Percentiles rank a stretch among this genome's conserved stretches.
phyloP scores from a whole-genome alignment of 495 filamentous ascomycete genomes.

The Corynascus novoguineensis region DNA sequence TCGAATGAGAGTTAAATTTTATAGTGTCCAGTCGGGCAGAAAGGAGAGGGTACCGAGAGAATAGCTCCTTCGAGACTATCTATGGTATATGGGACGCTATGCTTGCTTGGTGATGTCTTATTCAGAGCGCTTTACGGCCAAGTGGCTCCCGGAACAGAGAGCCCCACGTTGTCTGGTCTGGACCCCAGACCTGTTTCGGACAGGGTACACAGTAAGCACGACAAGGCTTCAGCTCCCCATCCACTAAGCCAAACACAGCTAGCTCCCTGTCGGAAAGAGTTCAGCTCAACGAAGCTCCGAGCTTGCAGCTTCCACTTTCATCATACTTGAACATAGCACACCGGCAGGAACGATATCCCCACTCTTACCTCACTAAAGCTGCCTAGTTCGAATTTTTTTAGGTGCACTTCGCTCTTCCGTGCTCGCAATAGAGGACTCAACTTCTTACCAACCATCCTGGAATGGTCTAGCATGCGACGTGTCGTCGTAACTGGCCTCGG shows the following conservation, averaged over 20 bases:
- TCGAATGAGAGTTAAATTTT: no score
- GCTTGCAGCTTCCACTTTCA: not conserved
- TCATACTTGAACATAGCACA: no score
- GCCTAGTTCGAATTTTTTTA: no score
- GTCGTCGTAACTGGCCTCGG: constrained; percentile 95
- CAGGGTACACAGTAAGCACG: no score
- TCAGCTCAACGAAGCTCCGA: no score
- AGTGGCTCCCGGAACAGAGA: constrained; percentile 10
- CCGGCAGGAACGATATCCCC: not conserved
- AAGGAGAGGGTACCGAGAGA: not conserved
- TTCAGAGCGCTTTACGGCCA: constrained; percentile 19
- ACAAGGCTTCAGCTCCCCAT: not conserved
- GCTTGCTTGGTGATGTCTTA: constrained; percentile 7
- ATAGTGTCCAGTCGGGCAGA: not conserved
- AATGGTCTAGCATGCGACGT: constrained; percentile 61
- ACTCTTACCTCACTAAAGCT: no score
- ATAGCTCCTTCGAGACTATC: not conserved
- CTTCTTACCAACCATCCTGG: not conserved
- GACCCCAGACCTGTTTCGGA: not conserved
- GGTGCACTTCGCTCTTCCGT: no score
- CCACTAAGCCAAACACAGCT: not conserved
- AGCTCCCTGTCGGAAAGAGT: no score
- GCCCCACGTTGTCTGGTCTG: not conserved
- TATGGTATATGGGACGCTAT: not conserved
- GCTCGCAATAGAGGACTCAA: no score